phyloP scores from a whole-genome alignment of 2,329 filamentous ascomycete species.

The Stachybotrys chartarum region DNA sequence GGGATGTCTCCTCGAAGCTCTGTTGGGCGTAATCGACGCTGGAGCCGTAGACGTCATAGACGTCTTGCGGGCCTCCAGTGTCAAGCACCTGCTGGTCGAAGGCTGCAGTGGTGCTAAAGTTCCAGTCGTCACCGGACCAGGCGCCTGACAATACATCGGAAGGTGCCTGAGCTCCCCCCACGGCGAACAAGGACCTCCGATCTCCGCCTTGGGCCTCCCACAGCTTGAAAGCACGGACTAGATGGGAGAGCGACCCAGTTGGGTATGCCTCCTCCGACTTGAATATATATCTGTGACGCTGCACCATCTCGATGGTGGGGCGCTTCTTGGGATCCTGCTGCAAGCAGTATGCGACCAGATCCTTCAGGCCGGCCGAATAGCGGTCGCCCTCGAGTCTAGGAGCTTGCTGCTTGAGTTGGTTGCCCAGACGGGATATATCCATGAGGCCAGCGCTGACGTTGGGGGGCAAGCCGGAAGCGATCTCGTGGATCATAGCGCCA shows the following conservation, averaged over 20 bases:
- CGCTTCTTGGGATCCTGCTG: slow-evolving; percentile 61
- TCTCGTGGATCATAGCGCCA: slow-evolving; percentile 73
- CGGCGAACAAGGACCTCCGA: slow-evolving; percentile 56
- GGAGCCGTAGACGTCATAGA: slow-evolving; percentile 54
- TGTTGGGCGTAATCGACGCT: slow-evolving; percentile 45
- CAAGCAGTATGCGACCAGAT: slow-evolving; percentile 67
- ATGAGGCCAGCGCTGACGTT: slow-evolving; percentile 48
- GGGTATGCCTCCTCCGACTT: slow-evolving; percentile 58
- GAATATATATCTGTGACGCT: slow-evolving; percentile 62
- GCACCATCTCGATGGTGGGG: slow-evolving; percentile 61
- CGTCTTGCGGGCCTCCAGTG: slow-evolving; percentile 47
- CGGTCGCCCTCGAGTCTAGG: slow-evolving; percentile 65
- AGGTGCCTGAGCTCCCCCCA: slow-evolving; percentile 50
- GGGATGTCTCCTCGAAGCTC: slow-evolving; percentile 41
- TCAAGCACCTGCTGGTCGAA: slow-evolving; percentile 53
- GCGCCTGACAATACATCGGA: slow-evolving; percentile 35
- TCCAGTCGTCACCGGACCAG: slow-evolving; percentile 55
- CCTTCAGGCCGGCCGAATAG: slow-evolving; percentile 62
- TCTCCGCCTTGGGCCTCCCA: slow-evolving; percentile 72
- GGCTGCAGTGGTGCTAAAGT: slow-evolving; percentile 58
- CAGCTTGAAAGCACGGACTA: slow-evolving; percentile 65
- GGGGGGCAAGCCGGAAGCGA: slow-evolving; percentile 70
- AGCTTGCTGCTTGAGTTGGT: slow-evolving; percentile 51
- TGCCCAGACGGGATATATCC: slow-evolving; percentile 42
- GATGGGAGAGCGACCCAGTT: slow-evolving; percentile 51